Base-by-base conservation (phyloP, 345 rosid species). In the Populus deltoides region DNA sequence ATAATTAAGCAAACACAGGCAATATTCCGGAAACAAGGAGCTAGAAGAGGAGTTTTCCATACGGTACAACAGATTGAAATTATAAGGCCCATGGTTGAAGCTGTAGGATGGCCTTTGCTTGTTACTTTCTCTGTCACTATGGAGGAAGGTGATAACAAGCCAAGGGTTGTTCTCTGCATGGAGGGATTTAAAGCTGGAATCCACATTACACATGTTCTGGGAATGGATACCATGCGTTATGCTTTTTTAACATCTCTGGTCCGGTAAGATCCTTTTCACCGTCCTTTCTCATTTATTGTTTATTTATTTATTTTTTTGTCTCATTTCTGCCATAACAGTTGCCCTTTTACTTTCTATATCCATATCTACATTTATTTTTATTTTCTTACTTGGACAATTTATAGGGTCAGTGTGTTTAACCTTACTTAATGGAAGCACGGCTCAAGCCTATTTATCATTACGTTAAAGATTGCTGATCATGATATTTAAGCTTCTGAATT, bases 201-300 rank as follows among this genome's bases (percentile, higher is more conserved):
- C 86, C 94, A 90, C 86, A 90, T 96, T 73, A 88, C 97, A 3
- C 87, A 85, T 87, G 93, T 90, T 87, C 93, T 96, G 83, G 95
- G 98, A 85, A 96, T 96, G 99, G 98, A 93, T 86, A 96, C 99
- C 72, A 93, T 92, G 95, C 98, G 99, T 68, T 96, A 92, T 88
- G 99, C 99, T 75, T 96, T 92, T 84, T 83, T 96, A 82, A 96
- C 99, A 62, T 96, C 99, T 39, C 89, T 96, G 83, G 94, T 96
- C 85, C 90, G 99, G 99, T 96, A 83, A 79, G 78, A 53, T 71
- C 45, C 22, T 24, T 18, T 35, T n/a, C 62, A 55, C 22, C 47
- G 38, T 13, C 22, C 10, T 17, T 7, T 71, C 17, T 53, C 68
- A 57, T 69, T 16, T 11, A 0, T 47, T 11, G 6, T 43, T 36